Evolutionary conservation across 352 stramenopile genomes (phyloP).

Genomic region (Peronospora tabacina): DNA sequence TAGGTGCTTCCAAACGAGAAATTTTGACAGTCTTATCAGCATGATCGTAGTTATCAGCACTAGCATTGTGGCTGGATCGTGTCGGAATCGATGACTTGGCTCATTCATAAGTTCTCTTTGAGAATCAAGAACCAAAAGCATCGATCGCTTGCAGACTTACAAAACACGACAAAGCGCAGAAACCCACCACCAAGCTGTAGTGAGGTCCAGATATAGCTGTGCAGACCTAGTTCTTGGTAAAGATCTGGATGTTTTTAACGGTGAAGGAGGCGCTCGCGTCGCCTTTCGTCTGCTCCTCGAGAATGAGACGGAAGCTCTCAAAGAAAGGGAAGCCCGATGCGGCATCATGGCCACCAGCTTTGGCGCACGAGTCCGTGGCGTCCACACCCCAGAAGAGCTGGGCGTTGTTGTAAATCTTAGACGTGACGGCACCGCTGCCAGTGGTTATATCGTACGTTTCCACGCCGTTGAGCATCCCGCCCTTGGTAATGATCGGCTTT

Average conservation of each 20-base stretch:
- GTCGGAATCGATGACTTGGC: too few species aligned
- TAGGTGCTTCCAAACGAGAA: too few species aligned
- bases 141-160: too few species aligned
- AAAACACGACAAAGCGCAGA: too few species aligned
- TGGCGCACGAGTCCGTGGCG: conserved; percentile 32
- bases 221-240: conserved; percentile 42
- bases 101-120: background rate
- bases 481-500: conserved; percentile 56
- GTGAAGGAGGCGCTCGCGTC: conserved; percentile 62
- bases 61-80: too few species aligned
- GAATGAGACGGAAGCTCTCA: conserved; percentile 60
- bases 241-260: conserved; percentile 70
- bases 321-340: conserved; percentile 72
- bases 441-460: conserved; percentile 55
- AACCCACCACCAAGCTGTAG: background rate
- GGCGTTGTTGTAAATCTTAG: conserved; percentile 77
- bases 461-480: conserved; percentile 40
- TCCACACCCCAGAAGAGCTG: conserved; percentile 61
- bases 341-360: conserved; percentile 46
- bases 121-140: too few species aligned
- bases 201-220: background rate
- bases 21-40: too few species aligned
- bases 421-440: conserved; percentile 37
- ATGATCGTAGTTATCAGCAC: too few species aligned
- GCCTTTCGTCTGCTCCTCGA: conserved; percentile 72